Conservation (phyloP, 192 early-diverging fungal genomes). For the Rhizoclosmatium globosum region DNA sequence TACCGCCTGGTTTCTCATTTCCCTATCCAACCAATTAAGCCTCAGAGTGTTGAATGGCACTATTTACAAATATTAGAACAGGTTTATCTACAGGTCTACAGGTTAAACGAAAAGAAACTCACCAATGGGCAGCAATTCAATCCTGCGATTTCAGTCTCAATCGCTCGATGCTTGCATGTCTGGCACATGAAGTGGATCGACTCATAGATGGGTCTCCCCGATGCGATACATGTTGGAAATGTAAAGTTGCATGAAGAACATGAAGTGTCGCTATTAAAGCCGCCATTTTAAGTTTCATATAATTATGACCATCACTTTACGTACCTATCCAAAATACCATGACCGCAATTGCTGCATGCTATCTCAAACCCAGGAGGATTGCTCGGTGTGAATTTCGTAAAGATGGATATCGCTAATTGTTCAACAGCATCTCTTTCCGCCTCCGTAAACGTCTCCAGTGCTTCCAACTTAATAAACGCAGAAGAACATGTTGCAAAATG, state of each 20-base stretch:
- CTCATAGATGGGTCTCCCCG: constrained; percentile 64
- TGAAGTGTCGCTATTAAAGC: constrained; percentile 43
- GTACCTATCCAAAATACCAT: constrained; percentile 42
- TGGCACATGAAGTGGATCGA: constrained; percentile 68
- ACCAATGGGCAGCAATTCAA: constrained; percentile 61
- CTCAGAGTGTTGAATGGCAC: neutral
- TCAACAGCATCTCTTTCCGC: constrained; percentile 53
- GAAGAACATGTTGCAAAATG: constrained; percentile 58
- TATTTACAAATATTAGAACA: neutral
- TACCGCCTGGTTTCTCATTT: too few species aligned
- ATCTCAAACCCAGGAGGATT: constrained; percentile 36
- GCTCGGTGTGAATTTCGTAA: constrained; percentile 51
- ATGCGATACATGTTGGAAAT: constrained; percentile 67
- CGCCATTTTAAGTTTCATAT: neutral
- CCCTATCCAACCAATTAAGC: too few species aligned
- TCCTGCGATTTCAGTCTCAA: constrained; percentile 61
- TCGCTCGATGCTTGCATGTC: constrained; percentile 67
- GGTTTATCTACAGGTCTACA: too few species aligned
- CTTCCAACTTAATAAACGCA: constrained; percentile 64
- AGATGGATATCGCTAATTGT: constrained; percentile 61
- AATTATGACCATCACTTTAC: neutral
- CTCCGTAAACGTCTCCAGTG: constrained; percentile 38
- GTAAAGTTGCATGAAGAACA: constrained; percentile 58
- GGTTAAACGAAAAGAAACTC: neutral
- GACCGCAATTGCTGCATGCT: constrained; percentile 48